Evolutionary conservation across 371 early-diverging fungal species (phyloP), one percentile per base, ranked within the genome.

Genomic region (Mortierella sp.): DNA sequence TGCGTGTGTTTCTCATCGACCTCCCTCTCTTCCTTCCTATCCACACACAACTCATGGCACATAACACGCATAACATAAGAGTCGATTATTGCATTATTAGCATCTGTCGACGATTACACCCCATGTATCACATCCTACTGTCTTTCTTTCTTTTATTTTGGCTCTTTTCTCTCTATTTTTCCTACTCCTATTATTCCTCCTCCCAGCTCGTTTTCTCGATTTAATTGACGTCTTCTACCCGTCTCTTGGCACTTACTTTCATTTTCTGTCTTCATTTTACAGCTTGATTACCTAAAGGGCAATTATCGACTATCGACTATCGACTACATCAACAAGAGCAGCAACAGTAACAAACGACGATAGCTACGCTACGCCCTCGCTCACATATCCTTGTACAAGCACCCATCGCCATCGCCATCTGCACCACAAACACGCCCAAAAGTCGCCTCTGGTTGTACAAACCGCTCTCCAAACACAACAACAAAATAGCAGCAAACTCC

Each of bases 401-500:
- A 53, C 11, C 24, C 26, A 24, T 13, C 53, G 13, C 24, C 29
- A 53, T 53, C 53, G 26, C 53, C 53, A 24, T 26, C 26, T 26
- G 31, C 29, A 13, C 31, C 55, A 31, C 6, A 31, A 16, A 55
- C 31, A 55, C 55, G 55, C 55, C 55, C 55, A 55, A 45, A 45
- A 31, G 34, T 45, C 45, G 47, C 39, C 43, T 31, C 26, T 53
- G 43, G 50, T 72, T 52, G 41, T 45, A 71, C 71, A 71, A 64
- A 64, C 14, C 31, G 31, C 43, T 55, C 55, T 55, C n/a, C 55
- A 55, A 16, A 13, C 14, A 14, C 47, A 4, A 13, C 53, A 53
- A 11, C 29, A 53, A 53, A 26, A 53, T 7, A n/a, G n/a, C 53
- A 29, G 14, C 34, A 50, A 22, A n/a, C 50, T 43, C n/a, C n/a